These are phyloP conservation scores for Trichosanthes cucumerina DNA, from an alignment of 306 rosid species.

Conservation along the genomic window DNA sequence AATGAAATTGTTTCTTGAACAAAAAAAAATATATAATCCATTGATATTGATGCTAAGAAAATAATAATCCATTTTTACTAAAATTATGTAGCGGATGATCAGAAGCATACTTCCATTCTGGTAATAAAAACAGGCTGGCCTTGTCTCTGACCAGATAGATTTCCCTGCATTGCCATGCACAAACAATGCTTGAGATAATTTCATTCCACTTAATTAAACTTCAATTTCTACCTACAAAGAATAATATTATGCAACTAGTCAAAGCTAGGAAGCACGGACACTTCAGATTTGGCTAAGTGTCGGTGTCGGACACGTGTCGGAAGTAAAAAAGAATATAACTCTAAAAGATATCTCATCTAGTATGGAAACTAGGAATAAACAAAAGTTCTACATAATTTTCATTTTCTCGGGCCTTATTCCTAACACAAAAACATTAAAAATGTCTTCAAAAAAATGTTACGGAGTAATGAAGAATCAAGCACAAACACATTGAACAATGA, in stretches of 20 bases:
- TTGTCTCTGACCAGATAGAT: constrained; percentile 92
- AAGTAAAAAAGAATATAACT: not conserved
- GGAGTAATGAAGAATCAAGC: not conserved
- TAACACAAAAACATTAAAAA: not conserved
- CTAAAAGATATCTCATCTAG: not conserved
- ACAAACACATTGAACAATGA: not conserved
- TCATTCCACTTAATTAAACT: constrained; percentile 3
- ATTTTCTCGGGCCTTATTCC: not conserved
- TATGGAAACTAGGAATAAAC: not conserved
- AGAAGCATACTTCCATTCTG: constrained; percentile 72
- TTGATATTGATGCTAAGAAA: not conserved
- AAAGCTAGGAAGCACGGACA: no score
- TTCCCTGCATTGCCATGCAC: constrained; percentile 58
- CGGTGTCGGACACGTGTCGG: no score
- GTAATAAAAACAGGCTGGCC: constrained; percentile 93
- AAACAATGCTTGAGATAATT: constrained; percentile 8
- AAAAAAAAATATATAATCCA: not conserved
- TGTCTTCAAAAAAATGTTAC: not conserved
- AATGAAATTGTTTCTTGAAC: no score
- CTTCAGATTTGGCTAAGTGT: no score
- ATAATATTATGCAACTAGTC: not conserved
- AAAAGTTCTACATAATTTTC: not conserved
- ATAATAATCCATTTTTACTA: not conserved
- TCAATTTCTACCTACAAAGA: not conserved
- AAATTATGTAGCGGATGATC: not conserved